phyloP scores from a whole-genome alignment of 164 flowering plant genomes.

The Liriodendron chinense region DNA sequence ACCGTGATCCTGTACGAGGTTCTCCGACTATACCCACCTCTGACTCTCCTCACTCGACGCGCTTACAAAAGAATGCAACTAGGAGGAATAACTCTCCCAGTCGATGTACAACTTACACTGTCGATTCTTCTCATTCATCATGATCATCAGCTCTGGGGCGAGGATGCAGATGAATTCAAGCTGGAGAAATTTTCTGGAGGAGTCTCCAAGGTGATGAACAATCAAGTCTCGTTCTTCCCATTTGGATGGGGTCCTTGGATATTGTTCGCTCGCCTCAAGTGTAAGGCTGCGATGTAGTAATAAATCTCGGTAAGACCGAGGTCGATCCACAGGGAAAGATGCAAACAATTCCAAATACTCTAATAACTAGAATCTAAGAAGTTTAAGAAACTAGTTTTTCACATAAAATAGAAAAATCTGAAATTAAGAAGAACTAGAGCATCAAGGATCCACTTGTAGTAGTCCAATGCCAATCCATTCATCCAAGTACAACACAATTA shows the following conservation, averaged over 20 bases:
- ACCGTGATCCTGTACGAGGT: constrained; percentile 7
- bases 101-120: neutral
- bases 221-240: constrained; percentile 5
- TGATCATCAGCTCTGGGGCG: constrained; percentile 6
- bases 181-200: constrained; percentile 9
- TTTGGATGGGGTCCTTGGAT: constrained; percentile 5
- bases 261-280: too few species aligned
- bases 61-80: neutral
- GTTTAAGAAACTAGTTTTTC: too few species aligned
- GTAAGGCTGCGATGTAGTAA: too few species aligned
- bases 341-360: too few species aligned
- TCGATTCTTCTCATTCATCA: neutral
- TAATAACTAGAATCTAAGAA: too few species aligned
- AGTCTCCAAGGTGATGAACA: constrained; percentile 2
- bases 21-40: constrained; percentile 10
- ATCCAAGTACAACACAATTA: too few species aligned
- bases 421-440: too few species aligned
- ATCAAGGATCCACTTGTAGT: too few species aligned
- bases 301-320: too few species aligned
- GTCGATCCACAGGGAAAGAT: too few species aligned
- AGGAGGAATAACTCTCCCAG: neutral
- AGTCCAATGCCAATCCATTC: too few species aligned
- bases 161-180: constrained; percentile 4
- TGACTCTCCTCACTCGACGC: neutral
- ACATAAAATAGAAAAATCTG: too few species aligned